Base-by-base conservation (phyloP, 192 early-diverging fungal genomes). In the Spinellus fusiger region DNA sequence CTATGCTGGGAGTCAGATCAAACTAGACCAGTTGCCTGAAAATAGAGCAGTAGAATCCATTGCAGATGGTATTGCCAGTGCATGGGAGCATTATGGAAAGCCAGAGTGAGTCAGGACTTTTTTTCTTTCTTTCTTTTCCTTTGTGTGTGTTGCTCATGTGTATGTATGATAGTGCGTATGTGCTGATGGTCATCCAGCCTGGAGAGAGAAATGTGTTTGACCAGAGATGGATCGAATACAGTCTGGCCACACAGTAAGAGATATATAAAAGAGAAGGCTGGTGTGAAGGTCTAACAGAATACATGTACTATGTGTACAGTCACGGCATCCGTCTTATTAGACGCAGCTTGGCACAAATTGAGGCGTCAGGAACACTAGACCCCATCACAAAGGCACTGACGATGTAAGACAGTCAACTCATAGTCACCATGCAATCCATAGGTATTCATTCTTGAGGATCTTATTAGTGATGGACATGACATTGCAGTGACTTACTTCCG, bases 131-230 rank as follows among this genome's bases (percentile, higher is more conserved):
- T 28, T n/a, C n/a, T n/a, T n/a, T n/a, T n/a, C n/a, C n/a, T n/a
- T n/a, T n/a, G n/a, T n/a, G n/a, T n/a, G n/a, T n/a, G n/a, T n/a
- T n/a, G n/a, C n/a, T n/a, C n/a, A n/a, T n/a, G n/a, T n/a, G n/a
- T n/a, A n/a, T n/a, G n/a, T n/a, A n/a, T n/a, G n/a, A 25, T 73
- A 85, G 81, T 27, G 88, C 92, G 0, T 78, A 89, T 35, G 86
- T 91, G 1, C 70, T 92, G 51, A 92, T 97, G 89, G 77, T 98
- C 38, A 86, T 93, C 25, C 94, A 96, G 66, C 91, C 93, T 29
- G 80, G 74, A n/a, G 96, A 98, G 73, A 81, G 91, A 33, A 98
- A 98, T 61, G 80, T 83, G 18, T 94, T 90, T 75, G 96, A 98
- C 75, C 96, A 98, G 71, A 82, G 93, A 47, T 86, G 80, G 78